These are phyloP conservation scores for Aquilaria yunnanensis DNA, from an alignment of 345 rosid species.

Conservation along the genomic window DNA sequence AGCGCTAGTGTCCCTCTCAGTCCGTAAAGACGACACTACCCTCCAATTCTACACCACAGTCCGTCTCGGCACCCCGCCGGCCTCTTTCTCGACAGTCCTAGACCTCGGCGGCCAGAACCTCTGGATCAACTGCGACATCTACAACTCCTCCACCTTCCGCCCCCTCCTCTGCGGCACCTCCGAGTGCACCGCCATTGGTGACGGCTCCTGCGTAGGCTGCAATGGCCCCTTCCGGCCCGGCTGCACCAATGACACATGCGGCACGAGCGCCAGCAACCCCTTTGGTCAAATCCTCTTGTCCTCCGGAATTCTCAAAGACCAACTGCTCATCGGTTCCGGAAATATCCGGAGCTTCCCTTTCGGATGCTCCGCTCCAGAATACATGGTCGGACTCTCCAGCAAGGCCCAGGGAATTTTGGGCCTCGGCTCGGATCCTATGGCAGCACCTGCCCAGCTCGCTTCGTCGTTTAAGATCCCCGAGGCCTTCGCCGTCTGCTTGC, in stretches of 20 bases:
- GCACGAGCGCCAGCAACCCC: constrained; percentile 17
- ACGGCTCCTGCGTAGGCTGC: constrained; percentile 17
- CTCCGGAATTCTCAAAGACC: constrained; percentile 24
- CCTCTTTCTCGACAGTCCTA: constrained; percentile 10
- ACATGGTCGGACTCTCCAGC: constrained; percentile 10
- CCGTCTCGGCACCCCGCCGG: constrained; percentile 19
- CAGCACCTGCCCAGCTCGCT: constrained; percentile 17
- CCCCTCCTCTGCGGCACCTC: constrained; percentile 22
- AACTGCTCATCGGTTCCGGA: not conserved
- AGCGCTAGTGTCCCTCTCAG: too few species aligned
- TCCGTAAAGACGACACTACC: constrained; percentile 18
- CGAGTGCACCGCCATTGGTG: constrained; percentile 15
- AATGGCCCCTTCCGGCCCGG: constrained; percentile 19
- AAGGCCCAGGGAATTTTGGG: constrained; percentile 24
- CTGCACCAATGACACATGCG: constrained; percentile 35
- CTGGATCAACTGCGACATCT: constrained; percentile 40
- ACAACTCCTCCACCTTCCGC: constrained; percentile 26
- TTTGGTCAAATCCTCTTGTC: not conserved
- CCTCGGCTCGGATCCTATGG: constrained; percentile 15
- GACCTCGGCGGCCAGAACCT: constrained; percentile 32
- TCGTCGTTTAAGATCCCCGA: constrained; percentile 16
- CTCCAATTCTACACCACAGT: constrained; percentile 35
- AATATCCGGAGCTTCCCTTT: not conserved
- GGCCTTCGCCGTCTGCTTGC: constrained; percentile 38
- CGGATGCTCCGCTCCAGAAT: constrained; percentile 9